Percentiles rank a stretch among this genome's conserved stretches.
Evolutionary conservation across 768 basidiomycete species (phyloP).

Genomic region (Leccinum aurantiacum): DNA sequence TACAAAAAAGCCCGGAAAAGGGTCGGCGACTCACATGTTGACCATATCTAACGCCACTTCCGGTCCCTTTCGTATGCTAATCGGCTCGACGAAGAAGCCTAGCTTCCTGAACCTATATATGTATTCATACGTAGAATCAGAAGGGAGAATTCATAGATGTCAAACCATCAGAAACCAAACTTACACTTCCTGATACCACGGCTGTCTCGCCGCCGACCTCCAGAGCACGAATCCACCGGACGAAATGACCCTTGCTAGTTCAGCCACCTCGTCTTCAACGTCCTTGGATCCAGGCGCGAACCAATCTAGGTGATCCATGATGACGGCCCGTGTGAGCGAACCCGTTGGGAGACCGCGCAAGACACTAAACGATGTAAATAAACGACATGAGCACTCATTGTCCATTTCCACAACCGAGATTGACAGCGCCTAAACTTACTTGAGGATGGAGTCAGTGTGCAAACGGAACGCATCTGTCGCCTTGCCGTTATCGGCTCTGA

Average conservation of each 20-base stretch:
- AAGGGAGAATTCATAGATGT: background rate
- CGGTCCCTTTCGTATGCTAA: constrained; percentile 52
- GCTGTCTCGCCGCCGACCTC: constrained; percentile 61
- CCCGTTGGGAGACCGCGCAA: constrained; percentile 42
- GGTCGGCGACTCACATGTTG: constrained; percentile 54
- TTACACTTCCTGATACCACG: constrained; percentile 62
- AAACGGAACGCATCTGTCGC: constrained; percentile 58
- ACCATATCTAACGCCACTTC: constrained; percentile 59
- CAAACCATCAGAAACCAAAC: background rate
- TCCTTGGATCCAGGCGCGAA: constrained; percentile 49
- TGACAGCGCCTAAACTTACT: constrained; percentile 39
- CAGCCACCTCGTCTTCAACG: constrained; percentile 50
- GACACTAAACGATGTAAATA: constrained; percentile 34
- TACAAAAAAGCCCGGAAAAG: background rate
- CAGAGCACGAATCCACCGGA: constrained; percentile 63
- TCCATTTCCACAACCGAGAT: background rate
- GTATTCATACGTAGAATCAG: background rate
- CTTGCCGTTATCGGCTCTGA: constrained; percentile 48
- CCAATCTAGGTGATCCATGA: constrained; percentile 75
- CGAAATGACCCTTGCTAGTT: constrained; percentile 56
- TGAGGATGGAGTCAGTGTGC: constrained; percentile 70
- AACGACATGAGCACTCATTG: background rate
- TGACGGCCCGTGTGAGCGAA: constrained; percentile 59
- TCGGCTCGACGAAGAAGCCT: constrained; percentile 53
- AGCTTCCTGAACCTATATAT: constrained; percentile 44